Evolutionary conservation across 441 rosid genomes (phyloP), one percentile per base, ranked within the genome.

Genomic region (Dalechampia spathulata): DNA sequence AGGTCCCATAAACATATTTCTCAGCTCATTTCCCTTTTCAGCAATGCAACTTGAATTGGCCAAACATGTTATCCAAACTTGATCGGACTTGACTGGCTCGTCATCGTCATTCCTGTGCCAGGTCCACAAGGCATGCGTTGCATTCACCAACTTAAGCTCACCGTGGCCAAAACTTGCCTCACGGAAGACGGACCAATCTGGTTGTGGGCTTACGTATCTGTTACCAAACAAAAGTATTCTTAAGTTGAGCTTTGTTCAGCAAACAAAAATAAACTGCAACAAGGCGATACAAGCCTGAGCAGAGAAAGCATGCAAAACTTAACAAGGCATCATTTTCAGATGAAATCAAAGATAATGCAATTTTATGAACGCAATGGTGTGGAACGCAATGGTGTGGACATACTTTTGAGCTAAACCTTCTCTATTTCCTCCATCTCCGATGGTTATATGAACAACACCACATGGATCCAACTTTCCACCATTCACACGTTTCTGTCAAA

Each of bases 111-210:
- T 93, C 71, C 99, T 75, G 67, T 93, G 97, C 99, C 97, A 93
- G 51, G 83, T 86, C 99, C 97, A 89, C 39, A 63, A 69, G 22
- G 97, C 96, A 61, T 93, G 96, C 27, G 81, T 85, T 64, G 92
- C 71, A 65, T 93, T 93, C 52, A 73, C 79, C 53, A 93, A 59
- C 72, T 72, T 72, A 60, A 93, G 83, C 75, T 89, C 95, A 0
- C 99, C 97, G 44, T 93, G 97, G 46, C 99, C 99, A 64, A 93
- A 93, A 73, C 99, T 93, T 66, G 96, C 97, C 82, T 93, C 99
- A 7, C 96, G 95, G 73, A 92, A 92, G 37, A 77, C 83, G 13
- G 96, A 93, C 99, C 99, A 93, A 55, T 75, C 82, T 22, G 99
- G 97, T 21, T 62, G 76, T 16, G 97, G 99, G 52, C 81, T 42